phyloP scores from a whole-genome alignment of 768 basidiomycete genomes.

The Pulveroboletus sp. region DNA sequence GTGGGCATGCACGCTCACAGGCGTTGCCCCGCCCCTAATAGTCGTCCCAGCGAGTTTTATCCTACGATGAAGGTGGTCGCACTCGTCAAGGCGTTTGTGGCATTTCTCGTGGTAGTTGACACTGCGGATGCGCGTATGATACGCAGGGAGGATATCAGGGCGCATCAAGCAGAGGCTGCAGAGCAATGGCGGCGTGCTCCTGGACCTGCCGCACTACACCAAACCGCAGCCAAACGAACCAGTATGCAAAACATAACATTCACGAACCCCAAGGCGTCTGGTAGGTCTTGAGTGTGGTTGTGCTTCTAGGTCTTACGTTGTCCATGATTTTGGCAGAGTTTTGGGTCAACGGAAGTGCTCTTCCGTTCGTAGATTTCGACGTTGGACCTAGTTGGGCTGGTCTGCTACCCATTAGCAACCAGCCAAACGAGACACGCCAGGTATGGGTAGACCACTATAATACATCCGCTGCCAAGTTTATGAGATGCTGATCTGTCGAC shows the following conservation, averaged over 20 bases:
- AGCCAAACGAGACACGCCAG: slow-evolving; percentile 61
- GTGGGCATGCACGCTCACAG: too few species aligned
- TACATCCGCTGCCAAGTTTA: not conserved
- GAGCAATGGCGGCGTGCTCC: slow-evolving; percentile 32
- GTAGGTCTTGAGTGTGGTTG: slow-evolving; percentile 28
- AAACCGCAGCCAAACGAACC: slow-evolving; percentile 3
- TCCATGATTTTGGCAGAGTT: slow-evolving; percentile 49
- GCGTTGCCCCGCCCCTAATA: too few species aligned
- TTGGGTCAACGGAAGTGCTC: slow-evolving; percentile 58
- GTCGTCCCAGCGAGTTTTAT: not conserved
- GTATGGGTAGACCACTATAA: slow-evolving; percentile 27
- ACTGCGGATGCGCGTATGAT: slow-evolving; percentile 19
- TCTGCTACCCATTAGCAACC: slow-evolving; percentile 61
- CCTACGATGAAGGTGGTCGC: slow-evolving; percentile 9
- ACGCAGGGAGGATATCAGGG: slow-evolving; percentile 40
- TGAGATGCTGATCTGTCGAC: not conserved
- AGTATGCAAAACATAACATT: slow-evolving; percentile 63
- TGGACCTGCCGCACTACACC: not conserved
- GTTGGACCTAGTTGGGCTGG: slow-evolving; percentile 75
- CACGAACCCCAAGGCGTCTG: slow-evolving; percentile 56
- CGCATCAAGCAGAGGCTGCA: slow-evolving; percentile 44
- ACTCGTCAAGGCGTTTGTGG: slow-evolving; percentile 1
- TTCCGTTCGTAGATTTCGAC: slow-evolving; percentile 72
- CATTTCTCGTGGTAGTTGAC: slow-evolving; percentile 8
- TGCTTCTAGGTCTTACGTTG: not conserved